phyloP scores from a whole-genome alignment of 2,329 filamentous ascomycete genomes.

The Cytospora paraplurivora region DNA sequence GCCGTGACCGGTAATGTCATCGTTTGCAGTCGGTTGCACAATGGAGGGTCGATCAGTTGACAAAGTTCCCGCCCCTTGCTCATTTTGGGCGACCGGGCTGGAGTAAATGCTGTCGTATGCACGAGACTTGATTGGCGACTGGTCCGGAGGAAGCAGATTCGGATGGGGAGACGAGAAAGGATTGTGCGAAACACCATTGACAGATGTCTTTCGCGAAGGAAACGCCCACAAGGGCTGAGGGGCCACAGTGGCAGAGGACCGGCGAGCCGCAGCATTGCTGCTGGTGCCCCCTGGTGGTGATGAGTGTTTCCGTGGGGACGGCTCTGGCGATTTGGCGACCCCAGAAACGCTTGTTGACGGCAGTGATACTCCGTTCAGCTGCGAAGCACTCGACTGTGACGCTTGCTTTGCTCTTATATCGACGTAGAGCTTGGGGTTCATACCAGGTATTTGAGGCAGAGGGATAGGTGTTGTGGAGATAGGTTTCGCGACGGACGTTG shows the following conservation, averaged over 20 bases:
- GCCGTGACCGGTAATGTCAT: constrained; percentile 27
- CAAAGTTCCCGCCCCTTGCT: constrained; percentile 18
- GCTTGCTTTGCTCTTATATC: constrained; percentile 14
- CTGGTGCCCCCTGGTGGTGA: constrained; percentile 21
- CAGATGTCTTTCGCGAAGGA: constrained; percentile 31
- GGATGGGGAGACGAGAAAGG: constrained; percentile 49
- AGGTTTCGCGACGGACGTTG: constrained; percentile 32
- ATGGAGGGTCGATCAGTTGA: constrained; percentile 20
- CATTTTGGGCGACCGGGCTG: constrained; percentile 31
- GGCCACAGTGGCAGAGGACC: constrained; percentile 12
- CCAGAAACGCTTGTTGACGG: constrained; percentile 20
- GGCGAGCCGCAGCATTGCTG: constrained; percentile 2
- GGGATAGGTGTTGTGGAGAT: constrained; percentile 31
- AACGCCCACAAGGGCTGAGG: constrained; percentile 11
- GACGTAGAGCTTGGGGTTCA: constrained; percentile 12
- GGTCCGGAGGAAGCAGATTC: constrained; percentile 44
- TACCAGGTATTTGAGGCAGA: constrained; percentile 26
- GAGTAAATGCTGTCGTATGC: constrained; percentile 44
- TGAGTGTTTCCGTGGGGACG: constrained; percentile 28
- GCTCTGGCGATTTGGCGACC: constrained; percentile 20
- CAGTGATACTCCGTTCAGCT: constrained; percentile 25
- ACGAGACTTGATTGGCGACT: constrained; percentile 44
- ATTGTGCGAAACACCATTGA: constrained; percentile 39
- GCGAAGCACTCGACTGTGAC: constrained; percentile 9
- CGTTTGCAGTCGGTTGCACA: constrained; percentile 32